Conservation (phyloP, 495 filamentous ascomycete species). For the Daldinia decipiens region DNA sequence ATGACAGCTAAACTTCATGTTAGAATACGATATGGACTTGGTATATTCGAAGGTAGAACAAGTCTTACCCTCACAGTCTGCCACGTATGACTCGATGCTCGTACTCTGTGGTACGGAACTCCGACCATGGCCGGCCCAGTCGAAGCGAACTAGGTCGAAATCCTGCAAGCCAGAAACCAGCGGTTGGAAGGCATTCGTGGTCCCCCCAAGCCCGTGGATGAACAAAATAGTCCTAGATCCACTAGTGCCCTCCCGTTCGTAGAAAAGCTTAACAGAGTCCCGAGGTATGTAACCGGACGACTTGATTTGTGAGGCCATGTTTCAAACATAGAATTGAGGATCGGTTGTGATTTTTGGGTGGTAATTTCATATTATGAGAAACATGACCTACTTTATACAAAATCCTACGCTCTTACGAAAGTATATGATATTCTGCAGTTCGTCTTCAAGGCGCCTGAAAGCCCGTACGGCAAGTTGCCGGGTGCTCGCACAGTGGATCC, state of each 20-base stretch:
- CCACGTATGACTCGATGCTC: constrained; percentile 18
- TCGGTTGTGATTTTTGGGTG: not conserved
- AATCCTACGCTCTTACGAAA: not conserved
- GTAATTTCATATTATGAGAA: not conserved
- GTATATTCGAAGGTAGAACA: not conserved
- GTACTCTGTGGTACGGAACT: constrained; percentile 7
- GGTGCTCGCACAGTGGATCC: not conserved
- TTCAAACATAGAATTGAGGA: not conserved
- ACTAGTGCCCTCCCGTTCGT: constrained; percentile 15
- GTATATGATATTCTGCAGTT: not conserved
- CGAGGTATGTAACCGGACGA: constrained; percentile 22
- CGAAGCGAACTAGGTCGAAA: constrained; percentile 19
- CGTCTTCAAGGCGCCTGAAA: not conserved
- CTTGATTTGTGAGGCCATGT: constrained; percentile 19
- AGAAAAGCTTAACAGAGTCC: constrained; percentile 20
- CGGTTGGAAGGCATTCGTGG: constrained; percentile 18
- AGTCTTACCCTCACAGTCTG: constrained; percentile 12
- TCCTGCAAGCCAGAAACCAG: constrained; percentile 10
- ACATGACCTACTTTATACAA: not conserved
- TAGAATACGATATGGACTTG: not conserved
- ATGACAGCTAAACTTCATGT: not conserved
- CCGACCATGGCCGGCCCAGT: constrained; percentile 23
- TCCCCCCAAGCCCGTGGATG: constrained; percentile 17
- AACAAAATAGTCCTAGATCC: constrained; percentile 14
- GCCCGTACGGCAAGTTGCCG: constrained; percentile 2